phyloP scores from a whole-genome alignment of 805 yeast genomes.

The Yamadazyma paraphyllophila region DNA sequence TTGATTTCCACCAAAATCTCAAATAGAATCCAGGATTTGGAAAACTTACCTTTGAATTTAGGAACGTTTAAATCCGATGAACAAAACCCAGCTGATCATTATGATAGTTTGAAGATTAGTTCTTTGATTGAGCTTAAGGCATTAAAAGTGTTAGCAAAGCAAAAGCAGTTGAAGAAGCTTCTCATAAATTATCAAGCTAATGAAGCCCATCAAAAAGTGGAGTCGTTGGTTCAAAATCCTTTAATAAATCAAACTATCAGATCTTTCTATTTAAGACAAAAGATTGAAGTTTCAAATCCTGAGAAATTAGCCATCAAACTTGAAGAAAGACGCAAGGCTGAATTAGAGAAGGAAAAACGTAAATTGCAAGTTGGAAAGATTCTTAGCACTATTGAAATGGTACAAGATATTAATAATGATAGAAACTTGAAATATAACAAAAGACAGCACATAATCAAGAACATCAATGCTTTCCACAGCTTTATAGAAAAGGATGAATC shows the following conservation, averaged over 20 bases:
- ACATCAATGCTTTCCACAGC: slow-evolving; percentile 48
- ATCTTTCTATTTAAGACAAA: slow-evolving; percentile 64
- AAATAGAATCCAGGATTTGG: slow-evolving; percentile 58
- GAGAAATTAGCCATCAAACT: slow-evolving; percentile 73
- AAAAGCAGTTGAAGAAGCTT: slow-evolving; percentile 65
- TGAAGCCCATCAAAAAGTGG: slow-evolving; percentile 55
- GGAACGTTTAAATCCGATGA: slow-evolving; percentile 51
- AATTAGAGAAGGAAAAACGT: slow-evolving; percentile 48
- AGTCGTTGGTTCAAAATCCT: slow-evolving; percentile 51
- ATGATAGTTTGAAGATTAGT: slow-evolving; percentile 59
- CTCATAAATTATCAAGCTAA: slow-evolving; percentile 52
- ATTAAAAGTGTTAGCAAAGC: slow-evolving; percentile 62
- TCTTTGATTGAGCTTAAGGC: slow-evolving; percentile 71
- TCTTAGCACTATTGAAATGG: slow-evolving; percentile 25
- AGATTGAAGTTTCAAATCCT: slow-evolving; percentile 70
- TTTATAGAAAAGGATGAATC: slow-evolving; percentile 72
- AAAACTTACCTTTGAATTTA: slow-evolving; percentile 64
- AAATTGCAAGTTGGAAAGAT: slow-evolving; percentile 51
- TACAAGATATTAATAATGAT: slow-evolving; percentile 15
- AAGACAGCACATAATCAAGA: slow-evolving; percentile 29
- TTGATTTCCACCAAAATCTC: slow-evolving; percentile 53
- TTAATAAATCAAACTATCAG: slow-evolving; percentile 66
- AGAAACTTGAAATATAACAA: slow-evolving; percentile 23
- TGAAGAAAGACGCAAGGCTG: slow-evolving; percentile 67
- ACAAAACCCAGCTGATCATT: slow-evolving; percentile 28